Evolutionary conservation across 306 rosid species (phyloP).

Genomic region (Parietaria judaica): DNA sequence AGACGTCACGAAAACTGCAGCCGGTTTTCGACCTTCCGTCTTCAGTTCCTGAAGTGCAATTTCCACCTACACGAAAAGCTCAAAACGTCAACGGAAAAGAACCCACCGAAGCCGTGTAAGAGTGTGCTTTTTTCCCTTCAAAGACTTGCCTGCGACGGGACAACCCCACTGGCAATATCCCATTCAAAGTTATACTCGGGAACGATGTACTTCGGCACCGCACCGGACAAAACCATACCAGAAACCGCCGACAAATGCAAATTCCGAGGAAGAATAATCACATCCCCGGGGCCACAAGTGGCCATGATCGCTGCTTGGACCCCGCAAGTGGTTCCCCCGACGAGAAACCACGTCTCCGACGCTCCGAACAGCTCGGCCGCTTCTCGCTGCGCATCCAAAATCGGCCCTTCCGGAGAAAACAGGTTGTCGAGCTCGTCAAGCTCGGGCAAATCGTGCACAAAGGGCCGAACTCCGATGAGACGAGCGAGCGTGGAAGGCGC

Average conservation of each 20-base stretch:
- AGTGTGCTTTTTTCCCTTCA: too few species aligned
- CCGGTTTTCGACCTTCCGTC: slow-evolving; percentile 51
- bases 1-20: slow-evolving; percentile 73
- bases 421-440: slow-evolving; percentile 83
- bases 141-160: slow-evolving; percentile 50
- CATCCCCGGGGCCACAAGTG: slow-evolving; percentile 63
- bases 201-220: slow-evolving; percentile 62
- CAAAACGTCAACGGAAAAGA: neutral
- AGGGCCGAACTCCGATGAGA: slow-evolving; percentile 61
- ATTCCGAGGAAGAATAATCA: slow-evolving; percentile 69
- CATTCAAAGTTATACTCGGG: slow-evolving; percentile 60
- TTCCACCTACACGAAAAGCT: slow-evolving; percentile 38
- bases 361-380: slow-evolving; percentile 81
- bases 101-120: too few species aligned
- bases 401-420: slow-evolving; percentile 65
- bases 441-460: slow-evolving; percentile 61
- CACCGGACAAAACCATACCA: slow-evolving; percentile 75
- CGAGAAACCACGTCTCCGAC: slow-evolving; percentile 80
- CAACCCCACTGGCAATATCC: slow-evolving; percentile 66
- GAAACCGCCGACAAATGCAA: slow-evolving; percentile 72
- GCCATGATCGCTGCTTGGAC: slow-evolving; percentile 87
- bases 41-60: slow-evolving; percentile 47
- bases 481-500: slow-evolving; percentile 60
- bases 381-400: slow-evolving; percentile 67
- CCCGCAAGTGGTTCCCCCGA: slow-evolving; percentile 91